Conservation (phyloP, 2,329 filamentous ascomycete species). For the Chalaropsis ovoidea region DNA sequence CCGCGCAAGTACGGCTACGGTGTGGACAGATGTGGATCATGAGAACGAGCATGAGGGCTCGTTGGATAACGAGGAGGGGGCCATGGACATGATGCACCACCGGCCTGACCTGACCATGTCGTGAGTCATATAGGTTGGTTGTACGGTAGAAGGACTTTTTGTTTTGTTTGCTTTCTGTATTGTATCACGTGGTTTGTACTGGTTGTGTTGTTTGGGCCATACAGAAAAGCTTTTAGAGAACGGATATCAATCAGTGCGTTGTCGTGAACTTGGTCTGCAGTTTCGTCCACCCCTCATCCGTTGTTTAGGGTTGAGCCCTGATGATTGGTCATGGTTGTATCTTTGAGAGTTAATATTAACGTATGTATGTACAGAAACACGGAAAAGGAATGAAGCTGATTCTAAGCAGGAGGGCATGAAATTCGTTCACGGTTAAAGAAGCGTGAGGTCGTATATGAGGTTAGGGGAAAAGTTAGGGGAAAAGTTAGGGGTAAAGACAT, state of each 20-base stretch:
- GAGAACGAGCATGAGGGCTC: constrained; percentile 24
- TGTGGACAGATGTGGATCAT: constrained; percentile 26
- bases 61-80: constrained; percentile 29
- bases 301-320: too few relatives aligned
- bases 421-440: too few relatives aligned
- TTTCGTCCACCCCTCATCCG: not conserved
- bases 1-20: constrained; percentile 29
- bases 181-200: not conserved
- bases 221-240: constrained; percentile 11
- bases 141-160: not conserved
- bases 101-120: constrained; percentile 7
- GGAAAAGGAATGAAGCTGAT: too few relatives aligned
- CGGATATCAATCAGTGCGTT: not conserved
- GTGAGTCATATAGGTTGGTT: not conserved
- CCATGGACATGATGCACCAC: constrained; percentile 29
- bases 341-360: too few relatives aligned
- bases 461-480: too few relatives aligned
- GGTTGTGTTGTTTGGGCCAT: not conserved
- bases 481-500: not conserved
- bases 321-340: too few relatives aligned
- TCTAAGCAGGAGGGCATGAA: too few relatives aligned
- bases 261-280: not conserved
- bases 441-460: too few relatives aligned
- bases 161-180: not conserved
- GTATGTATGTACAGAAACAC: too few relatives aligned